These are phyloP conservation scores for Suhomyces anneliseae DNA, from an alignment of 1,139 yeast genomes.

Conservation along the genomic window DNA sequence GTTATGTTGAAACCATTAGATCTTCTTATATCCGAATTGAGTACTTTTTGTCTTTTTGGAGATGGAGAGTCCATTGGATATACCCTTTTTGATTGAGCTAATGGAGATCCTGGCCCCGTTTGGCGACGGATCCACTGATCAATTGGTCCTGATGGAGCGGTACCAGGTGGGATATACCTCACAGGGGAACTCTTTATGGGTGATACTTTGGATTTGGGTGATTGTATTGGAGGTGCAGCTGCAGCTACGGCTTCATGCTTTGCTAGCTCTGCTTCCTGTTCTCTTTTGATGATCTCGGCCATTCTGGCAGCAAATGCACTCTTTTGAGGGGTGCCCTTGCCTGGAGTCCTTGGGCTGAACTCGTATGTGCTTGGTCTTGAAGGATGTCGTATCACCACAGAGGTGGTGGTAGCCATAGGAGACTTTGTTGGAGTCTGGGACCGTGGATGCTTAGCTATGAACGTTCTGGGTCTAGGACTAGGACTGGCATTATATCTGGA, in stretches of 20 bases:
- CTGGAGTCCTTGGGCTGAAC: not conserved
- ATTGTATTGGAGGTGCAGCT: not conserved
- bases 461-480: too few species aligned
- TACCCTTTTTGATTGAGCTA: too few species aligned
- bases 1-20: not conserved
- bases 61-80: too few species aligned
- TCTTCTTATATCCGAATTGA: not conserved
- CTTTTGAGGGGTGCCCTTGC: not conserved
- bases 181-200: not conserved
- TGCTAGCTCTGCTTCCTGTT: not conserved
- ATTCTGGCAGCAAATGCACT: slow-evolving; percentile 2
- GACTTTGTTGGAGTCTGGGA: not conserved
- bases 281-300: slow-evolving; percentile 3
- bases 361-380: not conserved
- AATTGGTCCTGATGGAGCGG: not conserved
- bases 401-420: not conserved
- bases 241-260: too few species aligned
- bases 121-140: not conserved
- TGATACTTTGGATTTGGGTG: not conserved
- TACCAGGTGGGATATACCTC: too few species aligned
- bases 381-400: not conserved
- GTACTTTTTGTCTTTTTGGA: not conserved
- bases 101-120: too few species aligned
- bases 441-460: too few species aligned
- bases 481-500: too few species aligned